Evolutionary conservation across 306 rosid genomes (phyloP), one percentile per base, ranked within the genome.

Genomic region (Quercus gilva): DNA sequence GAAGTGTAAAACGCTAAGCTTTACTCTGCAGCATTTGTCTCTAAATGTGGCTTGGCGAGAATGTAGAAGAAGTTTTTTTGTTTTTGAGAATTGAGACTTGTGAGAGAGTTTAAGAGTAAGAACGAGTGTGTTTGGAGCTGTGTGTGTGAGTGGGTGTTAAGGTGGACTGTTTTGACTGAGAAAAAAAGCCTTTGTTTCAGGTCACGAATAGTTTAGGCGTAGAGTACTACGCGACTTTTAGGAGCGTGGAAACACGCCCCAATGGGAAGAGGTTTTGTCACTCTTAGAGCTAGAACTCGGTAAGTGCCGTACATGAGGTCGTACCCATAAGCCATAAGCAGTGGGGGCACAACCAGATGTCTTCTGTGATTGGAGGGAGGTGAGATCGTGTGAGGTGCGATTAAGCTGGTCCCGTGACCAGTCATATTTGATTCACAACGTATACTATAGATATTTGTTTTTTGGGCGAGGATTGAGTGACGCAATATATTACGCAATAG

Each of bases 121-220:
- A 21, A 68, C 45, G 45, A 41, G 10, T 37, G 45, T 2, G 29
- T 13, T 37, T 26, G n/a, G 45, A 57, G 14, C 53, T 5, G 59
- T 13, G 18, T 51, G 26, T n/a, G 29, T 1, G 63, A 25, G 35
- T 19, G 71, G 18, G 56, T 31, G 56, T 70, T 21, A 76, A 73
- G 81, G 86, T 76, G 61, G 86, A 80, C 83, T 58, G 69, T 74
- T 60, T 85, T 84, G 86, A 84, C 87, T 74, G 43, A 77, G 77
- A 75, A 84, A 57, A 71, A 73, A 41, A 41, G 45, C 67, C 77
- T 76, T 56, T 74, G 78, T 70, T 61, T 77, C 57, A 7, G 19
- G 76, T 51, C 78, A 73, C 78, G 37, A 69, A 71, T 31, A 49
- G 21, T 15, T 58, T 43, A 26, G 61, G 28, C 28, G 1, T 0